phyloP scores from a whole-genome alignment of 176 grass and related monocot species.

The Ananas comosus region DNA sequence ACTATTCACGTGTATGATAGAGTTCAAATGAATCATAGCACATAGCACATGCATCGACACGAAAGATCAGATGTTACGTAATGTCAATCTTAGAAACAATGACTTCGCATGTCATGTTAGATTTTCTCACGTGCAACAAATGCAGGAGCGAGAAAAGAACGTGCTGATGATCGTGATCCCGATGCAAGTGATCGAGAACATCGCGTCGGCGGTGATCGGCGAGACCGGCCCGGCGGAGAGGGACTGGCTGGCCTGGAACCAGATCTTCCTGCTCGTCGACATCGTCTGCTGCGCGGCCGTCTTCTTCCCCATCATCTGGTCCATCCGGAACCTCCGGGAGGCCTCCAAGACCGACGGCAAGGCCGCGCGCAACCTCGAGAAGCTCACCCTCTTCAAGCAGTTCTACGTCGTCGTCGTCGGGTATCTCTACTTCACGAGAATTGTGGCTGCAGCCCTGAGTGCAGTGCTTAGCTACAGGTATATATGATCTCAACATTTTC shows the following conservation, averaged over 20 bases:
- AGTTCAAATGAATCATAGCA: not conserved
- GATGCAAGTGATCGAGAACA: slow-evolving; percentile 56
- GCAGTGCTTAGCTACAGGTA: slow-evolving; percentile 40
- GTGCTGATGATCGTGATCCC: slow-evolving; percentile 54
- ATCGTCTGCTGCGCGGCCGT: slow-evolving; percentile 46
- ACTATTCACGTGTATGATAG: too few species aligned
- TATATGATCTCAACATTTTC: too few species aligned
- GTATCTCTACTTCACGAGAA: slow-evolving; percentile 64
- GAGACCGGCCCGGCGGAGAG: slow-evolving; percentile 42
- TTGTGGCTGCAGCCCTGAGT: slow-evolving; percentile 26
- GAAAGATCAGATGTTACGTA: not conserved
- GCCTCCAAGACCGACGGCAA: slow-evolving; percentile 64
- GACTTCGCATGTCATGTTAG: not conserved
- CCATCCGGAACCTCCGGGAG: slow-evolving; percentile 51
- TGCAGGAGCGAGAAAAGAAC: slow-evolving; percentile 53
- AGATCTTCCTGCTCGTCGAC: slow-evolving; percentile 63
- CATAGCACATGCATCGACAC: not conserved
- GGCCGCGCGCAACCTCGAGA: slow-evolving; percentile 57
- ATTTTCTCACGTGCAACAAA: not conserved
- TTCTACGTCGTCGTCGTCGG: slow-evolving; percentile 54
- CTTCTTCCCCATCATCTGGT: slow-evolving; percentile 66
- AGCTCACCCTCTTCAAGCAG: slow-evolving; percentile 65
- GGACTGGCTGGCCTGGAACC: slow-evolving; percentile 52
- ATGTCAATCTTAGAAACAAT: not conserved
- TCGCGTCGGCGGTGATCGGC: slow-evolving; percentile 42